A percentile compares a stretch with the other conserved stretches of the same genome.
Evolutionary conservation across 2,329 filamentous ascomycete species (phyloP).

Genomic region (Fusarium sororula): DNA sequence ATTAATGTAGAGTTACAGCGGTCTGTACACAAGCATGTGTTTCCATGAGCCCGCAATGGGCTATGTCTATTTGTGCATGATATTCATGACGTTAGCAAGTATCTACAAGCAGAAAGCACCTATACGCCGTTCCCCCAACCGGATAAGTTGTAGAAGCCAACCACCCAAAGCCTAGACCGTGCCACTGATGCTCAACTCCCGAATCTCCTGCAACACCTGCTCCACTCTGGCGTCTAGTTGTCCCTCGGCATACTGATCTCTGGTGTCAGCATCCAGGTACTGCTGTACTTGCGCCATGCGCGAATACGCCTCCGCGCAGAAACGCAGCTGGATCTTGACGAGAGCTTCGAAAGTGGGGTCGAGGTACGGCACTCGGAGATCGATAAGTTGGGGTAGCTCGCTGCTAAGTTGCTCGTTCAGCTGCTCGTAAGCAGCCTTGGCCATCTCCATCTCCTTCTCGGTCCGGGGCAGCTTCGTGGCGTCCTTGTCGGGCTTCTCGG

Average conservation of each 20-base stretch:
- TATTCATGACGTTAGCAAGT: slow-evolving; percentile 34
- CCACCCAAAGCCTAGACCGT: slow-evolving; percentile 59
- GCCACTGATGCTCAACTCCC: slow-evolving; percentile 91
- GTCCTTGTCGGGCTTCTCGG: slow-evolving; percentile 99
- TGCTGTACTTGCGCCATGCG: slow-evolving; percentile 99
- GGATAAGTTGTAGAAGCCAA: slow-evolving; percentile 9
- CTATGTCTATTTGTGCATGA: slow-evolving; percentile 41
- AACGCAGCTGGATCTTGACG: slow-evolving; percentile 97
- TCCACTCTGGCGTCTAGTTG: slow-evolving; percentile 92
- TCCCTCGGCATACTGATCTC: slow-evolving; percentile 94
- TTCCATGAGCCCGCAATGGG: not conserved
- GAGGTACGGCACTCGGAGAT: slow-evolving; percentile 94
- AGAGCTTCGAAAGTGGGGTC: slow-evolving; percentile 97
- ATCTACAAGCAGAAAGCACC: slow-evolving; percentile 41
- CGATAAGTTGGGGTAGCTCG: slow-evolving; percentile 94
- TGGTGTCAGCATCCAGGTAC: slow-evolving; percentile 93
- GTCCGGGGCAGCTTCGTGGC: slow-evolving; percentile 94
- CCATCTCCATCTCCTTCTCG: slow-evolving; percentile 96
- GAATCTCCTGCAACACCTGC: slow-evolving; percentile 95
- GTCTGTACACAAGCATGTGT: not conserved
- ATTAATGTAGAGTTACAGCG: slow-evolving; percentile 1
- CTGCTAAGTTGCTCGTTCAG: slow-evolving; percentile 95
- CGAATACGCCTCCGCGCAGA: slow-evolving; percentile 97
- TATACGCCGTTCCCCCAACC: slow-evolving; percentile 42
- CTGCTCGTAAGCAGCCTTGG: slow-evolving; percentile 92